Evolutionary conservation across 306 rosid species (phyloP).

Genomic region (Cicer yamashitae): DNA sequence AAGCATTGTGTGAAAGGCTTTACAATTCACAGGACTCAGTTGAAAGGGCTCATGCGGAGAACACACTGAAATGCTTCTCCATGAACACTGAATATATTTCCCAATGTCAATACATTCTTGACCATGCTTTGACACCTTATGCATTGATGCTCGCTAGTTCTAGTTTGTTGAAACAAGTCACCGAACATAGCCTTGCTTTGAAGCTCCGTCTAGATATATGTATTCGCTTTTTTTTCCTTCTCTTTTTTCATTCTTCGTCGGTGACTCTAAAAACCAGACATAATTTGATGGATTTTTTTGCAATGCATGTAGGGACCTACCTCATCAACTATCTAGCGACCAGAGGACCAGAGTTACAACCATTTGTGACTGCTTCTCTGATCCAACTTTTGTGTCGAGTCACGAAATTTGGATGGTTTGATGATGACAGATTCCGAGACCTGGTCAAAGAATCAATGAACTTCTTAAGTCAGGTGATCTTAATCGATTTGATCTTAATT

Average conservation of each 20-base stretch:
- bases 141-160: conserved; percentile 70
- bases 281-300: conserved; percentile 16
- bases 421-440: conserved; percentile 60
- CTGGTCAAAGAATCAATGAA: conserved; percentile 58
- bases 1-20: conserved; percentile 66
- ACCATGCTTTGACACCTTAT: conserved; percentile 63
- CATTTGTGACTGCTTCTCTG: conserved; percentile 62
- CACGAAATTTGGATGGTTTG: conserved; percentile 68
- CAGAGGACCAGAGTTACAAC: conserved; percentile 67
- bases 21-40: conserved; percentile 70
- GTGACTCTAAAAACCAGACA: conserved; percentile 18
- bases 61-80: conserved; percentile 60
- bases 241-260: neutral
- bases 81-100: conserved; percentile 64
- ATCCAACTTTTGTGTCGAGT: conserved; percentile 59
- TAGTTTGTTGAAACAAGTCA: conserved; percentile 68
- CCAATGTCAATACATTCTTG: conserved; percentile 68
- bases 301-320: conserved; percentile 54
- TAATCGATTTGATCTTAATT: neutral
- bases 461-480: conserved; percentile 59
- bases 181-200: conserved; percentile 61
- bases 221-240: neutral
- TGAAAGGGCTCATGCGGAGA: conserved; percentile 68
- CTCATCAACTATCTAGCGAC: conserved; percentile 59
- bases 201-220: conserved; percentile 63